Evolutionary conservation across 2,329 filamentous ascomycete species (phyloP).

Genomic region (Pseudopithomyces chartarum): DNA sequence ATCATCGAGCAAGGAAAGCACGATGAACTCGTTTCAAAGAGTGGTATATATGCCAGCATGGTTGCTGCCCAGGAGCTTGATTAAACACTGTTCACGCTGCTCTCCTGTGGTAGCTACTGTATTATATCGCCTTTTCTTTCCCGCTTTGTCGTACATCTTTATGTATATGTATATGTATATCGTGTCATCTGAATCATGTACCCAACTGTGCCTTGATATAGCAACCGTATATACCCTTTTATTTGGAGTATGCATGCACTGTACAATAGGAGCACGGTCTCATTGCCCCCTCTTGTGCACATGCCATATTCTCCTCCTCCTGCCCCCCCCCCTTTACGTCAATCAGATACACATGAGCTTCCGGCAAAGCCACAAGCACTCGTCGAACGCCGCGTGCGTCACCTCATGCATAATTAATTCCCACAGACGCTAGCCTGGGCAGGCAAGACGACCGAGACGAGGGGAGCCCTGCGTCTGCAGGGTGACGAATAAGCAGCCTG

Average conservation of each 20-base stretch:
- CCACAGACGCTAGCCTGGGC: constrained; percentile 23
- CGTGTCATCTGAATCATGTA: background rate
- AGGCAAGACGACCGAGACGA: constrained; percentile 24
- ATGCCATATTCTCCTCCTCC: too few relatives aligned
- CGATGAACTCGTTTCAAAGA: constrained; percentile 56
- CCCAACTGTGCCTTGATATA: too few relatives aligned
- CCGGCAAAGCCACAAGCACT: too few relatives aligned
- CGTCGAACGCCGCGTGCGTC: constrained; percentile 35
- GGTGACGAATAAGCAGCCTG: constrained; percentile 5
- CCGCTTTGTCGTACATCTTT: too few relatives aligned
- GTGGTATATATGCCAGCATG: constrained; percentile 44
- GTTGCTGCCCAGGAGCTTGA: constrained; percentile 43
- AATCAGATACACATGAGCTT: too few relatives aligned
- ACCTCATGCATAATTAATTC: constrained; percentile 23
- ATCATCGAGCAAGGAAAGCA: constrained; percentile 68
- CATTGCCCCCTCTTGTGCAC: background rate
- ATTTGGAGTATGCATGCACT: too few relatives aligned
- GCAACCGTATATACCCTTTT: too few relatives aligned
- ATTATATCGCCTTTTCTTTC: too few relatives aligned
- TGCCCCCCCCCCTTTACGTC: too few relatives aligned
- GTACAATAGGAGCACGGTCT: background rate
- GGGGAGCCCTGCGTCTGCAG: constrained; percentile 22
- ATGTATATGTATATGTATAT: too few relatives aligned
- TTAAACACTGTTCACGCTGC: constrained; percentile 13
- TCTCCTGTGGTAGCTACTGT: background rate